Percentiles rank a stretch among this genome's conserved stretches.
Conservation (phyloP, 2,329 filamentous ascomycete genomes). For the Calycina marina region DNA sequence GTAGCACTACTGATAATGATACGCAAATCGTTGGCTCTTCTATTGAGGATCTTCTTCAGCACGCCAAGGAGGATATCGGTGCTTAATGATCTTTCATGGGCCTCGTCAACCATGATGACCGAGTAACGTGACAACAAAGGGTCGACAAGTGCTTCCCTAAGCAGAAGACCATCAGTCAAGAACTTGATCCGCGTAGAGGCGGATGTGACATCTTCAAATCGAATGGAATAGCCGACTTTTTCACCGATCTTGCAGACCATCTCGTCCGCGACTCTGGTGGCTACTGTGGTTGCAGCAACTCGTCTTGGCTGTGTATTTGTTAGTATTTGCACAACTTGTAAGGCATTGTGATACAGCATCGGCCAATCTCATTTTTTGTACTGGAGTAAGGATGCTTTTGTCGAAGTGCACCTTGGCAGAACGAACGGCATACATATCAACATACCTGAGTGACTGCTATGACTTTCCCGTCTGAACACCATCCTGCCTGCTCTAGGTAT, state of each 20-base stretch:
- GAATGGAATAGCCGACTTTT: slow-evolving; percentile 84
- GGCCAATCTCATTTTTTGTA: too few relatives aligned
- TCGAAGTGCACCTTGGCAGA: too few relatives aligned
- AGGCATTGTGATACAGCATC: too few relatives aligned
- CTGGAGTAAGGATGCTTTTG: too few relatives aligned
- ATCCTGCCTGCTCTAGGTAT: slow-evolving; percentile 75
- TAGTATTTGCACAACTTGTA: neutral
- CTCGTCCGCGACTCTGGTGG: slow-evolving; percentile 79
- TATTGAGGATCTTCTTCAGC: slow-evolving; percentile 77
- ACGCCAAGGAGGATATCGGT: slow-evolving; percentile 83
- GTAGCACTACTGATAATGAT: slow-evolving; percentile 92
- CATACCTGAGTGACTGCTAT: slow-evolving; percentile 82
- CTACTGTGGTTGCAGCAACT: slow-evolving; percentile 83
- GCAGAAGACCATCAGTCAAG: slow-evolving; percentile 79
- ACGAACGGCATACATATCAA: too few relatives aligned
- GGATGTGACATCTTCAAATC: slow-evolving; percentile 84
- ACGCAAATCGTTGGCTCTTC: slow-evolving; percentile 58
- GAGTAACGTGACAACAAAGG: slow-evolving; percentile 83
- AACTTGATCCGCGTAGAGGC: slow-evolving; percentile 82
- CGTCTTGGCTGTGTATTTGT: slow-evolving; percentile 52
- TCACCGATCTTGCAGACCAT: slow-evolving; percentile 74
- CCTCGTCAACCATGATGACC: slow-evolving; percentile 95
- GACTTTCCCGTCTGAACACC: slow-evolving; percentile 69
- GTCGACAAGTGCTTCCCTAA: slow-evolving; percentile 86
- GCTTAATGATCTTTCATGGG: slow-evolving; percentile 84